Percentiles rank a stretch among this genome's conserved stretches.
These are phyloP conservation scores for Rhizoclosmatium sp. DNA, from an alignment of 192 early-diverging fungal species.

Conservation along the genomic window DNA sequence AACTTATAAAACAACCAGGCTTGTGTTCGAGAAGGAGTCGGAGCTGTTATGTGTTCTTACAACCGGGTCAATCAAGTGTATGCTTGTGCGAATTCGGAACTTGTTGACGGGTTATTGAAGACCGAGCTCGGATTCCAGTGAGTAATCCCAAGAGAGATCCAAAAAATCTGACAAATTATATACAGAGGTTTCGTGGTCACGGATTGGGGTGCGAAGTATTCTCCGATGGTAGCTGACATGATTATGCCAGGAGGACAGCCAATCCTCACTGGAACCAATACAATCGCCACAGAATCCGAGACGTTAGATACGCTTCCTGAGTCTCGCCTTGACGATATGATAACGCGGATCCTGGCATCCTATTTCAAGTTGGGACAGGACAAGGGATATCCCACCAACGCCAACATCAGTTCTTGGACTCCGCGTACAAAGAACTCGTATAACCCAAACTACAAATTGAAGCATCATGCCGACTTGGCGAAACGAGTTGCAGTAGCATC, in stretches of 20 bases:
- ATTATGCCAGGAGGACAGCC: constrained; percentile 61
- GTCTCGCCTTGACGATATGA: constrained; percentile 59
- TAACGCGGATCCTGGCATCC: constrained; percentile 55
- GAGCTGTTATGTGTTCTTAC: constrained; percentile 69
- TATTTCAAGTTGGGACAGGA: constrained; percentile 50
- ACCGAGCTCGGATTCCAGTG: constrained; percentile 59
- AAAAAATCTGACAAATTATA: background rate
- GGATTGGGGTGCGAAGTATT: constrained; percentile 62
- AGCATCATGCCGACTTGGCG: constrained; percentile 48
- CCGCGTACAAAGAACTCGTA: constrained; percentile 29
- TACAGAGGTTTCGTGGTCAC: constrained; percentile 28
- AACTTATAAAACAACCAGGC: constrained; percentile 66
- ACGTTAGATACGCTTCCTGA: constrained; percentile 32
- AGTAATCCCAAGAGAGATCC: background rate
- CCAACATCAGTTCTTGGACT: constrained; percentile 45
- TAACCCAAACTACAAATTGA: constrained; percentile 32
- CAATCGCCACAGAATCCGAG: constrained; percentile 41
- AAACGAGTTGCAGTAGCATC: constrained; percentile 57
- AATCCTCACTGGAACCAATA: background rate
- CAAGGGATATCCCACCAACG: constrained; percentile 48
- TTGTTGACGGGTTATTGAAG: constrained; percentile 53
- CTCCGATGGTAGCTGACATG: constrained; percentile 62
- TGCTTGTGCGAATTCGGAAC: constrained; percentile 60
- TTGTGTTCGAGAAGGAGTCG: constrained; percentile 57
- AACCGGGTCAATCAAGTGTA: constrained; percentile 65